A percentile compares a stretch with the other conserved stretches of the same genome.
These are phyloP conservation scores for Dillenia suffruticosa DNA, from an alignment of 164 flowering plant genomes.

Conservation along the genomic window DNA sequence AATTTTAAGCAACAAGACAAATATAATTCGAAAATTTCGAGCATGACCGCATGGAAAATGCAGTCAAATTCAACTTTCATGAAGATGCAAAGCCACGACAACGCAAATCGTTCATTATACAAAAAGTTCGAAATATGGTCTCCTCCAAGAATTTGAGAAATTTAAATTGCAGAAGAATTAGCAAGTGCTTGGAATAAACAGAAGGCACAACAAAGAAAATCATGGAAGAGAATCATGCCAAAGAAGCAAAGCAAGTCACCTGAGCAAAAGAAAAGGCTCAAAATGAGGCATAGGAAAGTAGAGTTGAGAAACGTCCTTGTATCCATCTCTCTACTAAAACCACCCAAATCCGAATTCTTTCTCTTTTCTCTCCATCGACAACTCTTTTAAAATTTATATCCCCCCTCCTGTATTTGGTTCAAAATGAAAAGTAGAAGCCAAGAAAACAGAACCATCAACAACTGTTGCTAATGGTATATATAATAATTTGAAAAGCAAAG, in stretches of 20 bases:
- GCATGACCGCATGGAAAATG: too few relatives aligned
- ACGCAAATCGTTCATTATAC: too few relatives aligned
- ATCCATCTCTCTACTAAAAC: slow-evolving; percentile 1
- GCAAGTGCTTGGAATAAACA: neutral
- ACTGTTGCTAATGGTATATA: neutral
- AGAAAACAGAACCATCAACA: neutral
- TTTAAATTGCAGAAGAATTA: too few relatives aligned
- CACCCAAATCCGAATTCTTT: neutral
- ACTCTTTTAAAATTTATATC: neutral
- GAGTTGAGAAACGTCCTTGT: neutral
- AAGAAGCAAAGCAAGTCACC: slow-evolving; percentile 22
- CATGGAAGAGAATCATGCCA: slow-evolving; percentile 1
- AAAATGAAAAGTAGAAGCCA: slow-evolving; percentile 3
- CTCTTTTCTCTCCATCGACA: slow-evolving; percentile 5
- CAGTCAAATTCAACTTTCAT: too few relatives aligned
- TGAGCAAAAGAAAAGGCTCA: slow-evolving; percentile 20
- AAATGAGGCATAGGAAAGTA: slow-evolving; percentile 6
- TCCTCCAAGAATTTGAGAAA: too few relatives aligned
- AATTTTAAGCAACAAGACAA: too few relatives aligned
- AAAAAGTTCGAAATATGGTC: too few relatives aligned
- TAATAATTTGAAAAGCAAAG: slow-evolving; percentile 2
- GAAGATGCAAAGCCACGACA: too few relatives aligned
- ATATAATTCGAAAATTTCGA: too few relatives aligned
- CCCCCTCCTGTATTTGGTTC: neutral
- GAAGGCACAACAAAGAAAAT: neutral